These are phyloP conservation scores for Aspergillus sparsus DNA, from an alignment of 495 filamentous ascomycete genomes.

Conservation along the genomic window DNA sequence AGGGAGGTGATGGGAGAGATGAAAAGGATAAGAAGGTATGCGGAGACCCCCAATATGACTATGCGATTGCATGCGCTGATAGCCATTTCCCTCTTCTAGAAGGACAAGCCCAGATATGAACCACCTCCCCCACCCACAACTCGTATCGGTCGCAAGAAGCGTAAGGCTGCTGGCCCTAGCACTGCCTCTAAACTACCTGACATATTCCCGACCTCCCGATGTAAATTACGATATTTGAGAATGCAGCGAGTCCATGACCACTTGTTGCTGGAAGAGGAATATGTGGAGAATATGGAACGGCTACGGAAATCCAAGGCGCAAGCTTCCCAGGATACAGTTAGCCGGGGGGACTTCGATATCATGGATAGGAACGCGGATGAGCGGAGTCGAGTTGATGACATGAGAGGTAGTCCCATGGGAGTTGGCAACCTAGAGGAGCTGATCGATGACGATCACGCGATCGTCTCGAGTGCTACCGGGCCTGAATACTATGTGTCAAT, in stretches of 20 bases:
- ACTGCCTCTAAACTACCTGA: conserved; percentile 91
- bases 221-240: conserved; percentile 92
- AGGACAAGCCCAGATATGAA: conserved; percentile 99
- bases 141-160: conserved; percentile 97
- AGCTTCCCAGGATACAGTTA: conserved; percentile 59
- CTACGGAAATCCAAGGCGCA: conserved; percentile 89
- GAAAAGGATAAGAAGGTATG: conserved; percentile 94
- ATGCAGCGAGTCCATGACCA: conserved; percentile 99
- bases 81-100: conserved; percentile 53
- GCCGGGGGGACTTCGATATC: conserved; percentile 44
- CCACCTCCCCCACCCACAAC: conserved; percentile 96
- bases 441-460: conserved; percentile 99
- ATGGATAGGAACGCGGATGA: conserved; percentile 86
- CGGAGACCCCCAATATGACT: too few relatives aligned
- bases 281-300: conserved; percentile 97
- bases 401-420: conserved; percentile 98
- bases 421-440: conserved; percentile 97
- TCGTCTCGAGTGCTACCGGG: conserved; percentile 94
- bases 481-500: conserved; percentile 99
- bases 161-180: conserved; percentile 86
- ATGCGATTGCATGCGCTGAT: conserved; percentile 10
- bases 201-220: conserved; percentile 92
- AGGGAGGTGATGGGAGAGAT: conserved; percentile 74
- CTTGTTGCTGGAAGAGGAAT: conserved; percentile 94
- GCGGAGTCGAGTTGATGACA: conserved; percentile 93